Conservation (phyloP, 202 grass and related monocot genomes). For the Elaeis oleifera region DNA sequence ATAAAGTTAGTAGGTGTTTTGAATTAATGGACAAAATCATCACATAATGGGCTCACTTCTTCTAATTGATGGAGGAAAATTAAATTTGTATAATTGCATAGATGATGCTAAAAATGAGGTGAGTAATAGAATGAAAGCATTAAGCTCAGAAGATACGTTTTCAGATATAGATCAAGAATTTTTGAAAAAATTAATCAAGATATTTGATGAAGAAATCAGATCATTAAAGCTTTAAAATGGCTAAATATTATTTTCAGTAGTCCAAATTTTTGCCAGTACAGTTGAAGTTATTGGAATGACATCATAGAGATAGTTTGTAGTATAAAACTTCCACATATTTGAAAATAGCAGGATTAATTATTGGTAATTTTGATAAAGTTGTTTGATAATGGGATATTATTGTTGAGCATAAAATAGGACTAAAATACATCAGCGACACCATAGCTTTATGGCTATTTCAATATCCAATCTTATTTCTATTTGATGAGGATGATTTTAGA, state of each 20-base stretch:
- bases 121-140: no score
- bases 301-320: neutral
- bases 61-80: no score
- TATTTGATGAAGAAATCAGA: conserved; percentile 1
- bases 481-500: no score
- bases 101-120: no score
- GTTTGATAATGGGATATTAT: neutral
- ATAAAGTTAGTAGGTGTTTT: no score
- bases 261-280: neutral
- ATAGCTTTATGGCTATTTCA: no score
- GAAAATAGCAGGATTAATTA: neutral
- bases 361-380: neutral
- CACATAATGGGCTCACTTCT: no score
- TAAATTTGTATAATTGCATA: no score
- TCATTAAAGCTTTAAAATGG: conserved; percentile 6
- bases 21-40: no score
- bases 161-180: neutral
- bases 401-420: neutral
- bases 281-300: neutral
- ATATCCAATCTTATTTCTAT: no score
- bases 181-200: neutral
- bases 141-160: no score
- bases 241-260: neutral
- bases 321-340: neutral
- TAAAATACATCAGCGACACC: neutral